Percentiles rank a stretch among this genome's conserved stretches.
These are phyloP conservation scores for Protomyces macrosporus DNA, from an alignment of 1,139 yeast species.

Conservation along the genomic window DNA sequence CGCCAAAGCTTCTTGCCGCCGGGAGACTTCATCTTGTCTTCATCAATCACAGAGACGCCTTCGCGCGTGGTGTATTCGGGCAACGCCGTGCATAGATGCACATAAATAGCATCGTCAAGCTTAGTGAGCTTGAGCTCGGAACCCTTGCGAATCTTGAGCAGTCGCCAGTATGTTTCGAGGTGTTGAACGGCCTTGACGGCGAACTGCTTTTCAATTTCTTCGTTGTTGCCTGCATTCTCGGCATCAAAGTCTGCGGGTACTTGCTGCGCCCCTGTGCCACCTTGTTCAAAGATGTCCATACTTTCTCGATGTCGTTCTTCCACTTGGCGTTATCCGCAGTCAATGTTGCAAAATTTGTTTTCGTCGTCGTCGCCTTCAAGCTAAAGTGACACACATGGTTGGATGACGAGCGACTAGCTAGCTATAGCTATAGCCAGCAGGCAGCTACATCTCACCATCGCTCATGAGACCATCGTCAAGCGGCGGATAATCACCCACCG, in stretches of 20 bases:
- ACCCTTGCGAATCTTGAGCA: conserved; percentile 70
- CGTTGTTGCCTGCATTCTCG: conserved; percentile 56
- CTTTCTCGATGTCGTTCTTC: background rate
- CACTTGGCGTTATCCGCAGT: no score
- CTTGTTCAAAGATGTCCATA: background rate
- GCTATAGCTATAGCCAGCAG: background rate
- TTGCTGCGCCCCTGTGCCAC: background rate
- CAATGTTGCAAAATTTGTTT: no score
- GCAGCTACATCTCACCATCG: conserved; percentile 33
- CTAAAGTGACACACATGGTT: no score
- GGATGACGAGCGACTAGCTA: no score
- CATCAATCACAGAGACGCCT: conserved; percentile 55
- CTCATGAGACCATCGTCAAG: conserved; percentile 33
- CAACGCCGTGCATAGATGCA: conserved; percentile 62
- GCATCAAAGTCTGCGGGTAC: conserved; percentile 44
- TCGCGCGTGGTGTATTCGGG: conserved; percentile 68
- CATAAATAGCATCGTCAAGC: conserved; percentile 73
- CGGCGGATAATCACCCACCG: conserved; percentile 41
- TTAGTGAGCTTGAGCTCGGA: conserved; percentile 49
- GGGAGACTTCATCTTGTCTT: conserved; percentile 74
- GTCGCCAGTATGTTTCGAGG: conserved; percentile 88
- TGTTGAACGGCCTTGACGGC: conserved; percentile 97
- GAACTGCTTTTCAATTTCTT: conserved; percentile 46
- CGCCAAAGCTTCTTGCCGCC: conserved; percentile 90
- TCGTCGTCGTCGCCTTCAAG: no score